These are phyloP conservation scores for Fagus sylvatica DNA, from an alignment of 306 rosid genomes.

Conservation along the genomic window DNA sequence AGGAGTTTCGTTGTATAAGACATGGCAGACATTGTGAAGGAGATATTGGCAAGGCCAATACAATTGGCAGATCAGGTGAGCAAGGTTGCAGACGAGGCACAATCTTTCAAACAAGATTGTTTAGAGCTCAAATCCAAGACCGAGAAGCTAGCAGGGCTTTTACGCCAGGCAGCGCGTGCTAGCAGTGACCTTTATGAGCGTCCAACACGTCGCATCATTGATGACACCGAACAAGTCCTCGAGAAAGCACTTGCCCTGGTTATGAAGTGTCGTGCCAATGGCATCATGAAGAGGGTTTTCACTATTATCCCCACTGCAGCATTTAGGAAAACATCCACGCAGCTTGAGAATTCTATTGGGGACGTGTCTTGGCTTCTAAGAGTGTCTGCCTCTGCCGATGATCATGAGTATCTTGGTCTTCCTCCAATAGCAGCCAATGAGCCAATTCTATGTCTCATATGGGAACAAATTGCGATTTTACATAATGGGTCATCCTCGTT, in stretches of 20 bases:
- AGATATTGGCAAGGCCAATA: slow-evolving; percentile 55
- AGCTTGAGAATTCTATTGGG: slow-evolving; percentile 48
- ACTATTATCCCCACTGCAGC: slow-evolving; percentile 47
- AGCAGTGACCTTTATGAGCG: slow-evolving; percentile 56
- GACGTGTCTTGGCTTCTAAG: slow-evolving; percentile 54
- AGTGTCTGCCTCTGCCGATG: slow-evolving; percentile 41
- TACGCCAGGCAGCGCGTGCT: slow-evolving; percentile 52
- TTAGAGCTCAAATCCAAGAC: slow-evolving; percentile 46
- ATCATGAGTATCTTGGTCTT: slow-evolving; percentile 30
- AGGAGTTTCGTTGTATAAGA: too few species aligned
- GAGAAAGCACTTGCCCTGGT: slow-evolving; percentile 42
- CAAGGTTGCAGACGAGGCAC: slow-evolving; percentile 39
- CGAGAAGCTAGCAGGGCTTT: slow-evolving; percentile 48
- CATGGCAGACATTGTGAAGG: slow-evolving; percentile 54
- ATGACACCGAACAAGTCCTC: slow-evolving; percentile 35
- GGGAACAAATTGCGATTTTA: too few species aligned
- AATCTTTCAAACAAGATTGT: slow-evolving; percentile 46
- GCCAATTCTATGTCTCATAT: too few species aligned
- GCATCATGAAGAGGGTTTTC: slow-evolving; percentile 39
- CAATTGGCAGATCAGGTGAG: slow-evolving; percentile 19
- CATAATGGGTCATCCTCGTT: not conserved
- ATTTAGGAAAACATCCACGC: slow-evolving; percentile 31
- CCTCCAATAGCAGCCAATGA: too few species aligned
- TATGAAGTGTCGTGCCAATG: slow-evolving; percentile 42
- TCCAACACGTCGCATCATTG: slow-evolving; percentile 34